Conservation (phyloP, 495 filamentous ascomycete species). For the Annulohypoxylon bovei region DNA sequence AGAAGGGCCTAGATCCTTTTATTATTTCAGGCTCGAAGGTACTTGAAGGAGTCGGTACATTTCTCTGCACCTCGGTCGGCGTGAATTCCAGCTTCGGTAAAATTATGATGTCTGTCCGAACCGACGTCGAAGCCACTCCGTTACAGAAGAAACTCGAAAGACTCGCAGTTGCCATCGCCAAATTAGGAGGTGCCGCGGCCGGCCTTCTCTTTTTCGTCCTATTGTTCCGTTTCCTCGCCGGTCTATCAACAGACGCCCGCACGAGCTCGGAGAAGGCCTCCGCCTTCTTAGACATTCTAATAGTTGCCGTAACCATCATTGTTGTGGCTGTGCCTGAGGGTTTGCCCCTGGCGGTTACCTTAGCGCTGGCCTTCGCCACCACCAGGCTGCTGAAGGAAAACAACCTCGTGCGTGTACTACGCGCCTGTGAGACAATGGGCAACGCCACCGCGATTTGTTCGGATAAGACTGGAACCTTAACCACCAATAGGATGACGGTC, state of each 20-base stretch:
- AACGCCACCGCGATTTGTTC: conserved; percentile 87
- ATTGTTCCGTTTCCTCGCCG: conserved; percentile 78
- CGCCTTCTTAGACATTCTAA: conserved; percentile 80
- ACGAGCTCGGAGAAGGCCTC: conserved; percentile 72
- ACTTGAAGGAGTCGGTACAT: conserved; percentile 81
- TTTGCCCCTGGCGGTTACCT: conserved; percentile 80
- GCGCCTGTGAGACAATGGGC: conserved; percentile 88
- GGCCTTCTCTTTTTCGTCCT: conserved; percentile 78
- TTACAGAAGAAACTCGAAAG: conserved; percentile 80
- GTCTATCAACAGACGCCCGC: conserved; percentile 57
- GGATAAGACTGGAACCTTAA: conserved; percentile 87
- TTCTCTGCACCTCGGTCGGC: conserved; percentile 79
- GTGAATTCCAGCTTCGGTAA: conserved; percentile 78
- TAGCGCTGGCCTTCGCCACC: conserved; percentile 83
- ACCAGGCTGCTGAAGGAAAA: conserved; percentile 84
- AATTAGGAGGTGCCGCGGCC: conserved; percentile 75
- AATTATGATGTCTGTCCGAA: conserved; percentile 85
- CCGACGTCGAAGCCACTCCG: conserved; percentile 78
- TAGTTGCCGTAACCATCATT: conserved; percentile 82
- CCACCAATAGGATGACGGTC: conserved; percentile 79
- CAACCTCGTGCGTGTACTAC: conserved; percentile 78
- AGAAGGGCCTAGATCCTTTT: conserved; percentile 72
- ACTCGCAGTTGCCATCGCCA: conserved; percentile 80
- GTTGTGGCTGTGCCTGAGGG: conserved; percentile 89
- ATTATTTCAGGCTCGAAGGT: conserved; percentile 85